Base-by-base conservation (phyloP, 768 basidiomycete genomes). In the Postia placenta region DNA sequence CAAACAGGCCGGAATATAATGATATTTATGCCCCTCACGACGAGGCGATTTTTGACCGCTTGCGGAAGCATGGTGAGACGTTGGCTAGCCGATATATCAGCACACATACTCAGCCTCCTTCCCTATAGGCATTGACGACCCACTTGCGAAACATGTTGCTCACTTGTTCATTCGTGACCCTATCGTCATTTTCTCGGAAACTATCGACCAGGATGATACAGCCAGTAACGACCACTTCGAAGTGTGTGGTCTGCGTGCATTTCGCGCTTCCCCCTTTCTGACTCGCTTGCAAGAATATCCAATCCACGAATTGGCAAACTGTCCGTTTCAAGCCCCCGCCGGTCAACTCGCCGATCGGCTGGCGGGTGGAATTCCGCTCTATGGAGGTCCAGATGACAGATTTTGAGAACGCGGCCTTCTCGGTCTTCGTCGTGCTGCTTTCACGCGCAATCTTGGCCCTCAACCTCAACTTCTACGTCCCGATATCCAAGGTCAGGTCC, bases 251-350 rank as follows among this genome's bases (percentile, higher is more conserved):
- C 37, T 47, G n/a, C 52, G 17, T 28, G 25, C 35, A 3, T 26
- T 46, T 6, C 49, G 1, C 12, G 19, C n/a, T 33, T 46, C 11
- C 24, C 19, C 14, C 11, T 19, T 26, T 20, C 19, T 35, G 45
- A 9, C 25, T 45, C 11, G 20, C 38, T 6, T 4, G 7, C 4
- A 65, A 95, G 88, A 98, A 97, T 61, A 85, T 99, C 22, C 96
- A 99, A 79, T 98, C 96, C 2, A 99, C 96, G 3, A 99, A 99
- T 61, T 99, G 96, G 96, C 96, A 99, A 69, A 97, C 96, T 0
- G 74, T 99, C 26, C 81, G 96, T 42, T 99, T 99, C 79, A 99
- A 99, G 65, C 96, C 96, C 2, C 96, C 96, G 11, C 95, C 96
- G 23, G 85, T 90, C 4, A 84, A 88, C 47, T 92, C 95, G 4